A percentile compares a stretch with the other conserved stretches of the same genome.
Evolutionary conservation across 2,329 filamentous ascomycete species (phyloP).

Genomic region (Pyricularia sp.): DNA sequence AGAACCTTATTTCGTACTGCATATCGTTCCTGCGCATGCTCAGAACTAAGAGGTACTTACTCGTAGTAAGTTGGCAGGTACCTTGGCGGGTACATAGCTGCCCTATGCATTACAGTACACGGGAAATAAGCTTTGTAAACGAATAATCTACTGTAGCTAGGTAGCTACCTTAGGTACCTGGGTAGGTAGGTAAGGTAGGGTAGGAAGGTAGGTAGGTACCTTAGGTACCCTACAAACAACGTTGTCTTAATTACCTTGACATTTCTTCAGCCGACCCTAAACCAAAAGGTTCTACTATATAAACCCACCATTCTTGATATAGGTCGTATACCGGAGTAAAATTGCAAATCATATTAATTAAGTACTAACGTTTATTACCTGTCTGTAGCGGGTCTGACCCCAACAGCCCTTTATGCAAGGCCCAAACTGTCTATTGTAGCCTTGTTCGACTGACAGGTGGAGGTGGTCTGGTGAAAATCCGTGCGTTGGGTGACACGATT

Average conservation of each 20-base stretch:
- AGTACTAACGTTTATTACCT: background rate
- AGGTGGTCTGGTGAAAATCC: background rate
- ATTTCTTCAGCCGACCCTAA: too few species aligned
- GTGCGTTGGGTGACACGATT: background rate
- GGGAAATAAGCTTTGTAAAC: background rate
- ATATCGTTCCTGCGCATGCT: background rate
- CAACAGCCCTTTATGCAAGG: background rate
- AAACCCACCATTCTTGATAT: background rate
- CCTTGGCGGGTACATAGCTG: too few species aligned
- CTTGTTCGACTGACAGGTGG: background rate
- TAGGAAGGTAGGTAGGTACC: too few species aligned
- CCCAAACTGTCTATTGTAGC: background rate
- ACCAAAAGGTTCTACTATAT: background rate
- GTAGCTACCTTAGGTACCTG: background rate
- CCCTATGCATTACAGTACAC: background rate
- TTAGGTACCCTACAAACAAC: background rate
- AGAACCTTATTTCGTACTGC: background rate
- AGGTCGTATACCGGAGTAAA: background rate
- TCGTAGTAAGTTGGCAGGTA: too few species aligned
- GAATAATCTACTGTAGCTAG: background rate
- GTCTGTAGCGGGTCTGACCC: background rate
- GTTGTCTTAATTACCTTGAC: background rate
- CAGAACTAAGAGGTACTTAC: background rate
- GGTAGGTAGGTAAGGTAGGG: too few species aligned
- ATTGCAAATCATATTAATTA: background rate